Conservation (phyloP, 2,329 filamentous ascomycete species). For the Paracamarosporium sp. region DNA sequence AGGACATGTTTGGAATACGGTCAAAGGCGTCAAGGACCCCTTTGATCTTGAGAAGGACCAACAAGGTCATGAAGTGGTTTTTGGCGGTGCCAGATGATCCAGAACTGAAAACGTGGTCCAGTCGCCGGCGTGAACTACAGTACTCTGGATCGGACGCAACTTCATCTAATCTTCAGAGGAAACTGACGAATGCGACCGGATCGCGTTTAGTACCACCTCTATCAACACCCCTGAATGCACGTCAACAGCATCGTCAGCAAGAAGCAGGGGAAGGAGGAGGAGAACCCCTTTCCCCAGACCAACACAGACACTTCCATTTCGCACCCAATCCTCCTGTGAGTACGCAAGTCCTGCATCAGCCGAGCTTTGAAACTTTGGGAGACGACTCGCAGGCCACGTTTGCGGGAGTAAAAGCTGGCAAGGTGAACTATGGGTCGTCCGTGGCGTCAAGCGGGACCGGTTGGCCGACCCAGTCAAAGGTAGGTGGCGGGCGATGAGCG, state of each 20-base stretch:
- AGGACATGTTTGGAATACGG: background rate
- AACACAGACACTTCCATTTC: background rate
- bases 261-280: background rate
- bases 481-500: background rate
- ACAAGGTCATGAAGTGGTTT: constrained; percentile 8
- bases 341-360: background rate
- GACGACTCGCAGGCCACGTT: background rate
- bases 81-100: constrained; percentile 12
- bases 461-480: background rate
- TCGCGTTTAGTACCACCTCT: background rate
- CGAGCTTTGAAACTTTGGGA: background rate
- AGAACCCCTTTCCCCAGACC: background rate
- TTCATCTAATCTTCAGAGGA: background rate
- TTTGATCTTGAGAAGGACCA: background rate
- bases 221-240: background rate
- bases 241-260: background rate
- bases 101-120: constrained; percentile 10
- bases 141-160: background rate
- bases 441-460: background rate
- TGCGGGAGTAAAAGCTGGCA: background rate
- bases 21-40: background rate
- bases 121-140: background rate
- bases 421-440: background rate
- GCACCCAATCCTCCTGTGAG: background rate
- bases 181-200: background rate